Evolutionary conservation across 2,329 filamentous ascomycete genomes (phyloP).

Genomic region (Diaporthe velutina): DNA sequence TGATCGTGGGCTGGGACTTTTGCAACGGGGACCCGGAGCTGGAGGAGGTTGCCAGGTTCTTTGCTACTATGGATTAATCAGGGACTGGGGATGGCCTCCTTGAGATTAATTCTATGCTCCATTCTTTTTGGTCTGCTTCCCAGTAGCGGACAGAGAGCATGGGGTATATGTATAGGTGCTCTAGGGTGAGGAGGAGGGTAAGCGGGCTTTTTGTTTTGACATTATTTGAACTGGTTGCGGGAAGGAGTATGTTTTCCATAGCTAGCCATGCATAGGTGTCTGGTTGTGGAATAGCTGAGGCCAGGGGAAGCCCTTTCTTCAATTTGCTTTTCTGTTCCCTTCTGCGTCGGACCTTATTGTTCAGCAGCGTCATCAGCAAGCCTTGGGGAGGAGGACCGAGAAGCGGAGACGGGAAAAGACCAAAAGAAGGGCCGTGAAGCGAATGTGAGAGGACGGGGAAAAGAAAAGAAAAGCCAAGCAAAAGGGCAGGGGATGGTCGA

Average conservation of each 20-base stretch:
- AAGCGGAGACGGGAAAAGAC: background rate
- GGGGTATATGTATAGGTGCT: too few species aligned
- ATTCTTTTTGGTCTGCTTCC: too few species aligned
- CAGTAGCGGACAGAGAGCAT: background rate
- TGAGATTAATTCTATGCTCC: background rate
- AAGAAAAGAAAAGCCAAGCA: background rate
- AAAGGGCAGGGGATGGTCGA: background rate
- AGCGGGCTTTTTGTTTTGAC: background rate
- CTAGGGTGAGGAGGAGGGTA: background rate
- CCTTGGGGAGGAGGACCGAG: background rate
- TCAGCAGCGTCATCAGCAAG: background rate
- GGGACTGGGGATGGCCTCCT: background rate
- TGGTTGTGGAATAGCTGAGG: background rate
- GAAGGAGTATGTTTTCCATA: background rate
- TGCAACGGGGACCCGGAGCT: conserved; percentile 87
- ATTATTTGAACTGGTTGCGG: background rate
- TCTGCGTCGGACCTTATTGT: background rate
- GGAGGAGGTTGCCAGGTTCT: conserved; percentile 82
- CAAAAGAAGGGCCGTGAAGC: background rate
- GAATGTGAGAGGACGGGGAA: background rate
- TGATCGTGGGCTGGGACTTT: conserved; percentile 98
- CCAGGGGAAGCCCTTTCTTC: background rate
- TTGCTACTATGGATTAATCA: conserved; percentile 72
- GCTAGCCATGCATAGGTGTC: background rate
- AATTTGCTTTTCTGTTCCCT: background rate